Evolutionary conservation across 2,329 filamentous ascomycete species (phyloP).

Genomic region (Nemania serpens): DNA sequence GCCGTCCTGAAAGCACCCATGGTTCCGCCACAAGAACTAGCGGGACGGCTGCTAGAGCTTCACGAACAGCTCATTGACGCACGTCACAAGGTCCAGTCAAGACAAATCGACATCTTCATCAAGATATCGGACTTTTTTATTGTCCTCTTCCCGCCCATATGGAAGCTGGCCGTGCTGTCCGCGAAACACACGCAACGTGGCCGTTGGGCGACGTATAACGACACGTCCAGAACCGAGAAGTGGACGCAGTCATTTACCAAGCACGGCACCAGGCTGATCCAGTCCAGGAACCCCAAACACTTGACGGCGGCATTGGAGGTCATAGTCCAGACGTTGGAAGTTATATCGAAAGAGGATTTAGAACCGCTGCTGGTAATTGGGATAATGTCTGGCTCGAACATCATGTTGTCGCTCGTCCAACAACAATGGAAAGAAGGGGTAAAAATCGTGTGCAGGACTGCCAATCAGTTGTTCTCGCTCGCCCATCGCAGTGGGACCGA

Average conservation of each 20-base stretch:
- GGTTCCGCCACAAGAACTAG: background rate
- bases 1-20: background rate
- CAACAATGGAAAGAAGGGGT: constrained; percentile 7
- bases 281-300: too few species aligned
- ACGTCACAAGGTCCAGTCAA: background rate
- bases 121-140: background rate
- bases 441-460: background rate
- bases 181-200: too few species aligned
- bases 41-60: background rate
- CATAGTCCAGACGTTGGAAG: background rate
- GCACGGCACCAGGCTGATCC: too few species aligned
- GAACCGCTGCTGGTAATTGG: background rate
- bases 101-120: background rate
- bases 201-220: too few species aligned
- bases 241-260: too few species aligned
- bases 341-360: background rate
- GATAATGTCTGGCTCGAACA: background rate
- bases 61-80: background rate
- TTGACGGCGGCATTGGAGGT: background rate
- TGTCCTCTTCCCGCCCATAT: too few species aligned
- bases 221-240: too few species aligned
- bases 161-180: too few species aligned
- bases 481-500: background rate
- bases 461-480: too few species aligned
- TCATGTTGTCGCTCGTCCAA: background rate